Percentiles rank a stretch among this genome's conserved stretches.
phyloP scores from a whole-genome alignment of 371 early-diverging fungal genomes.

The Coemansia sp. region DNA sequence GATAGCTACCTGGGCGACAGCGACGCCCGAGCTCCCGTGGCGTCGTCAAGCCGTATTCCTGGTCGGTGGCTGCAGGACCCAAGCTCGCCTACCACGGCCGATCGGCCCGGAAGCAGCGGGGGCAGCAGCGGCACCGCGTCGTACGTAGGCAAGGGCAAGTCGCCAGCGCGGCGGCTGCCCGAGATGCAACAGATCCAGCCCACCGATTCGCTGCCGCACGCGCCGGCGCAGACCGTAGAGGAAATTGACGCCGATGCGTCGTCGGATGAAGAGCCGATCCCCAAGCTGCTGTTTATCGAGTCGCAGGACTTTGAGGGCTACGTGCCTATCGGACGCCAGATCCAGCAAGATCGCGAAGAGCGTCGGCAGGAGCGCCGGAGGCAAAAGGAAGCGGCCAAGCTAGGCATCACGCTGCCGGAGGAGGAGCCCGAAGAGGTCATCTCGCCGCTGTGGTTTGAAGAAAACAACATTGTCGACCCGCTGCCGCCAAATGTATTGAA shows the following conservation, averaged over 20 bases:
- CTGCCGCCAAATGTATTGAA: conserved; percentile 24
- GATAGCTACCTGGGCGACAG: conserved; percentile 19
- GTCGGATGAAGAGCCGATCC: conserved; percentile 44
- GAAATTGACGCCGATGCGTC: conserved; percentile 43
- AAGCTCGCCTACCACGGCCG: not conserved
- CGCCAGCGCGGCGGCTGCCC: conserved; percentile 4
- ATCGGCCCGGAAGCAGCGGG: conserved; percentile 7
- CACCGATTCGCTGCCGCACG: conserved; percentile 4
- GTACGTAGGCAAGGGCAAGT: conserved; percentile 10
- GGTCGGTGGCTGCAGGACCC: conserved; percentile 2
- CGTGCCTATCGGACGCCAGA: conserved; percentile 22
- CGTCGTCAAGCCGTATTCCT: conserved; percentile 11
- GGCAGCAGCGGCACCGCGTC: conserved; percentile 6
- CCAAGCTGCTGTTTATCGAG: conserved; percentile 20
- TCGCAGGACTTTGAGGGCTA: conserved; percentile 49
- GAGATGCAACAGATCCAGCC: conserved; percentile 42
- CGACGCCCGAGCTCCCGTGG: conserved; percentile 12
- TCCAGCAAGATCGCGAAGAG: conserved; percentile 39
- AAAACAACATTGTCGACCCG: conserved; percentile 29
- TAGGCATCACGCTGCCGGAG: conserved; percentile 14
- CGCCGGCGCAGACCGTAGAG: conserved; percentile 25
- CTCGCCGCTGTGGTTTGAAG: conserved; percentile 36
- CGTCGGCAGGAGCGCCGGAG: conserved; percentile 22
- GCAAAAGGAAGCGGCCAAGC: conserved; percentile 31
- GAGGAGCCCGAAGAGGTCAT: conserved; percentile 6